These are phyloP conservation scores for Botryotinia convoluta DNA, from an alignment of 2,329 filamentous ascomycete genomes.

Conservation along the genomic window DNA sequence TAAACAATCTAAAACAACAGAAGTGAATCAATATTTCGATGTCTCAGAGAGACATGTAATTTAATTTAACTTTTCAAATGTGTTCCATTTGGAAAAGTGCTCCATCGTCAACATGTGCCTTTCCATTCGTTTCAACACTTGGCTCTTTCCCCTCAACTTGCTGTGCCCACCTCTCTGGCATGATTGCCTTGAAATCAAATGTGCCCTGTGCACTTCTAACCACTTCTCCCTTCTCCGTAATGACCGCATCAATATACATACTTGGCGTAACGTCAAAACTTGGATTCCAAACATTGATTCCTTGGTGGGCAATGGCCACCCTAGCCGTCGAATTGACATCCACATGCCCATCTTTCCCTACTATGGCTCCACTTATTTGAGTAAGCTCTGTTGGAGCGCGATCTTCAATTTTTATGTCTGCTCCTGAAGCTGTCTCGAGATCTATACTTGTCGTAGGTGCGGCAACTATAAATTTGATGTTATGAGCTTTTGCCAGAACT, in stretches of 20 bases:
- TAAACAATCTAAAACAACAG: not conserved
- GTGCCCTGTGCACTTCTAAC: constrained; percentile 69
- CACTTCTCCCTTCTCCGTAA: constrained; percentile 87
- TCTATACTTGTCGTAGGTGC: constrained; percentile 95
- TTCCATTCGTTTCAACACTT: not conserved
- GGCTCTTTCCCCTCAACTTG: constrained; percentile 25
- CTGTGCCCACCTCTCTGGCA: constrained; percentile 53
- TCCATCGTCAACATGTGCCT: constrained; percentile 16
- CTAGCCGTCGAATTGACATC: constrained; percentile 63
- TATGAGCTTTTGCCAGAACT: constrained; percentile 84
- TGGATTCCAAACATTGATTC: constrained; percentile 91
- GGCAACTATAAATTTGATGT: constrained; percentile 90
- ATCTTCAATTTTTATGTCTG: constrained; percentile 87
- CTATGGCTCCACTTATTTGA: constrained; percentile 74
- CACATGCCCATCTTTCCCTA: constrained; percentile 60
- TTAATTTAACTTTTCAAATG: not conserved
- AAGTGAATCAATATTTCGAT: not conserved
- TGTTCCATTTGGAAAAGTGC: constrained; percentile 23
- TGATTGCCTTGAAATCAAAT: constrained; percentile 61
- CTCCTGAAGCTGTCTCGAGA: constrained; percentile 71
- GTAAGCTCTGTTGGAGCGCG: constrained; percentile 79
- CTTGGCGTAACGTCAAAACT: constrained; percentile 94
- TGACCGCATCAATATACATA: constrained; percentile 84
- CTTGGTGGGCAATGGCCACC: constrained; percentile 73
- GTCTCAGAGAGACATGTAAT: not conserved